Evolutionary conservation across 768 basidiomycete genomes (phyloP), one percentile per base, ranked within the genome.

Genomic region (Suillus ampliporus): DNA sequence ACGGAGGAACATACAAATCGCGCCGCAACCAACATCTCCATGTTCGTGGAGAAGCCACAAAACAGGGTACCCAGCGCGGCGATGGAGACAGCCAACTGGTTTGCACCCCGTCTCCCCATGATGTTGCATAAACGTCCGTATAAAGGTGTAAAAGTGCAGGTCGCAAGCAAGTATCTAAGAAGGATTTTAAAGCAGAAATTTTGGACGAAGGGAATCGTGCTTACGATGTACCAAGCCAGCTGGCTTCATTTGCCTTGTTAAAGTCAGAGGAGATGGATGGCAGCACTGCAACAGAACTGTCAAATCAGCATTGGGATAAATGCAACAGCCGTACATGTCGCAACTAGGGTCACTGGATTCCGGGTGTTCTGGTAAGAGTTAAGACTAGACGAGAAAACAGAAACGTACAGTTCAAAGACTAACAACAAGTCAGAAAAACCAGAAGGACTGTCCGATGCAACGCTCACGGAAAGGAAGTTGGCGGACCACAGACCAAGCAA

Each of bases 121-220:
- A 90, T 89, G 72, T 91, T 86, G 70, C 86, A 90, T n/a, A 94
- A 76, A n/a, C 91, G 86, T 38, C 92, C 92, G 71, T 94, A 94
- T 8, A 94, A 79, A 0, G 91, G 92, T 2, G 91, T 93, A 67
- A 94, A 93, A 1, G 91, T 91, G 73, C 89, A 91, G 15, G 85
- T 90, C 13, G 92, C 89, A 21, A 94, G 82, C 9, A 94, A 77
- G 72, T 90, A 93, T 8, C 90, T 92, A 64, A 11, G 9, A 19
- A 31, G 41, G 41, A 43, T 4, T 47, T 14, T 21, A 31, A 31
- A 56, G 38, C 14, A 38, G 37, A 11, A 17, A 5, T 26, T 26
- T 9, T 53, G 8, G 26, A 10, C 21, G 4, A 34, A 41, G 40
- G 54, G 34, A 53, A 46, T 58, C 34, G 61, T 23, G 72, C 80